phyloP scores from a whole-genome alignment of 805 yeast genomes.

The Starmera pachycereana region DNA sequence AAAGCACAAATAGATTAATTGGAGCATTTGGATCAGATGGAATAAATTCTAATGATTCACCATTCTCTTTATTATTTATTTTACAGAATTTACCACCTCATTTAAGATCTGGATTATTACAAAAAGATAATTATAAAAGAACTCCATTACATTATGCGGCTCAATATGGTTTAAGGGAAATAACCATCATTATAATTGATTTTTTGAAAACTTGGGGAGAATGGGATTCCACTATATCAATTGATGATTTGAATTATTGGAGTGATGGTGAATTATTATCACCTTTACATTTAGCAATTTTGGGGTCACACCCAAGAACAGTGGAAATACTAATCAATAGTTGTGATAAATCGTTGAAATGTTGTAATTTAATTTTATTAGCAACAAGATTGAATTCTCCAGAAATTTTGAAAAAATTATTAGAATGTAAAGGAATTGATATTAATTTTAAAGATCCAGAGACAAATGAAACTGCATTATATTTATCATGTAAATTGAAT shows the following conservation, averaged over 20 bases:
- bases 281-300: constrained; percentile 75
- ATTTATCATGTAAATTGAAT: constrained; percentile 64
- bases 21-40: constrained; percentile 58
- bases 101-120: constrained; percentile 44
- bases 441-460: constrained; percentile 52
- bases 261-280: constrained; percentile 66
- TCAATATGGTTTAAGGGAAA: constrained; percentile 69
- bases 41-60: constrained; percentile 43
- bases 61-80: constrained; percentile 49
- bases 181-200: constrained; percentile 46
- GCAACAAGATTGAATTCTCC: constrained; percentile 52
- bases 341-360: constrained; percentile 30
- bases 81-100: constrained; percentile 45
- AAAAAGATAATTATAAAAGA: constrained; percentile 65
- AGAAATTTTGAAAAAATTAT: constrained; percentile 41
- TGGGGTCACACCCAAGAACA: constrained; percentile 77
- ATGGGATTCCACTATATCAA: constrained; percentile 35
- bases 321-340: constrained; percentile 45
- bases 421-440: constrained; percentile 48
- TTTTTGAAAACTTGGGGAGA: constrained; percentile 51
- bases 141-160: constrained; percentile 89
- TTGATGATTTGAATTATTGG: constrained; percentile 52
- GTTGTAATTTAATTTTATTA: constrained; percentile 49
- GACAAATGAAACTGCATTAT: constrained; percentile 72
- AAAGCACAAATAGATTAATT: constrained; percentile 33